Base-by-base conservation (phyloP, 306 rosid species). In the Arachis hypogaea region DNA sequence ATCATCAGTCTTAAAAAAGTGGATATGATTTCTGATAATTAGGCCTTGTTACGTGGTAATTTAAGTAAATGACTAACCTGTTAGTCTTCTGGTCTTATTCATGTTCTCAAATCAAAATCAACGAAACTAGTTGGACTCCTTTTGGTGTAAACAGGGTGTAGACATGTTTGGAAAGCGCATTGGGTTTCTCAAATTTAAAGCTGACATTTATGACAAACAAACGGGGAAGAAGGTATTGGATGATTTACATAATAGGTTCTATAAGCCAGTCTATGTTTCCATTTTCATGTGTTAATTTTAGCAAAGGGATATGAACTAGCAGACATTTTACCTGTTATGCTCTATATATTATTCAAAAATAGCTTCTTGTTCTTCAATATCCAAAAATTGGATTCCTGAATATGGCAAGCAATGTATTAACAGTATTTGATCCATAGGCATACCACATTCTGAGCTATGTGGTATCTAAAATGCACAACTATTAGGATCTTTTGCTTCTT, bases 131-230 rank as follows among this genome's bases (percentile, higher is more conserved):
- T 59, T 68, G 67, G 44, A 3, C 57, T 63, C 30, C 60, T 69
- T 59, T 38, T 66, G 56, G 6, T 36, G 36, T 70, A 64, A 60
- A 63, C 78, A 93, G 98, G 98, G 98, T 33, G 91, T 91, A 55
- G 98, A 93, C 87, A 88, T 89, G 94, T 91, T 93, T 80, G 97
- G 96, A 72, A 80, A 85, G 75, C 88, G 85, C 64, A 78, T 91
- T 45, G 98, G 98, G 3, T 93, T 93, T 84, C 86, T 93, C 79
- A 93, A 93, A 75, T 93, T 93, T 74, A 77, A 82, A 81, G 98
- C 98, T 45, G 96, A 93, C 54, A 81, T 93, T 85, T 42, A 84
- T 72, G 92, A 91, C 78, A 88, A 84, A 79, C 86, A 85, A 78
- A 89, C 92, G 0, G 94, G 98, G 36, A 70, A 88, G 29, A 86